These are phyloP conservation scores for Cutaneotrichosporon sp. DNA, from an alignment of 1,284 basidiomycete species.

Conservation along the genomic window DNA sequence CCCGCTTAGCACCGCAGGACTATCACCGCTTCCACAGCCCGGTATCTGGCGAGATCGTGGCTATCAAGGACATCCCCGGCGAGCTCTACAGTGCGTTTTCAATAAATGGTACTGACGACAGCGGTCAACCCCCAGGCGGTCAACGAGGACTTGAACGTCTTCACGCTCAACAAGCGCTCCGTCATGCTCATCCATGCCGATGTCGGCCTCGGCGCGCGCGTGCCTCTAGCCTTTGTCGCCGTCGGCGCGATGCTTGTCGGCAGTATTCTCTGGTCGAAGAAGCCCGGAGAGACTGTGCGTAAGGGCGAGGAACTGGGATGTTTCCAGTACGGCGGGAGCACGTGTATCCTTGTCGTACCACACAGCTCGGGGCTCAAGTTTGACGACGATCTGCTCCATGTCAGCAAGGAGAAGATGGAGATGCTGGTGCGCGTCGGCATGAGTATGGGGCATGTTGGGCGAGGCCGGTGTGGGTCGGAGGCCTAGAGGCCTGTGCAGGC, in stretches of 20 bases:
- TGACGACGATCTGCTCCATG: conserved; percentile 66
- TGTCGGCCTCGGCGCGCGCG: conserved; percentile 43
- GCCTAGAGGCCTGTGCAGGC: background rate
- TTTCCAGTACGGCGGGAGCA: conserved; percentile 57
- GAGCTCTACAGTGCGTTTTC: conserved; percentile 46
- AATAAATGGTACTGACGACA: conserved; percentile 3
- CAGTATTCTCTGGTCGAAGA: conserved; percentile 55
- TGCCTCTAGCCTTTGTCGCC: conserved; percentile 49
- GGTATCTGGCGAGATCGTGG: conserved; percentile 61
- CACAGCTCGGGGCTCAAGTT: conserved; percentile 56
- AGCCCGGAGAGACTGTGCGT: conserved; percentile 48
- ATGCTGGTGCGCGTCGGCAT: conserved; percentile 67
- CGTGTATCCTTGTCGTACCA: conserved; percentile 66
- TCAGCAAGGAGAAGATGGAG: conserved; percentile 64
- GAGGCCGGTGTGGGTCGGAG: background rate
- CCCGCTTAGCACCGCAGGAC: conserved; percentile 71
- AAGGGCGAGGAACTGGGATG: conserved; percentile 58
- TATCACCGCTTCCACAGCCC: conserved; percentile 85
- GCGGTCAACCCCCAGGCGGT: conserved; percentile 68
- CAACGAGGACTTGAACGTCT: conserved; percentile 57
- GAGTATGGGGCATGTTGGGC: conserved; percentile 38
- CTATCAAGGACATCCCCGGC: conserved; percentile 56
- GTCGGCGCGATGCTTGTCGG: conserved; percentile 59
- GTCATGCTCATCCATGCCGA: conserved; percentile 45
- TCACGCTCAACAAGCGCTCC: conserved; percentile 28